These are phyloP conservation scores for Camelina sativa DNA, from an alignment of 345 rosid genomes.

Conservation along the genomic window DNA sequence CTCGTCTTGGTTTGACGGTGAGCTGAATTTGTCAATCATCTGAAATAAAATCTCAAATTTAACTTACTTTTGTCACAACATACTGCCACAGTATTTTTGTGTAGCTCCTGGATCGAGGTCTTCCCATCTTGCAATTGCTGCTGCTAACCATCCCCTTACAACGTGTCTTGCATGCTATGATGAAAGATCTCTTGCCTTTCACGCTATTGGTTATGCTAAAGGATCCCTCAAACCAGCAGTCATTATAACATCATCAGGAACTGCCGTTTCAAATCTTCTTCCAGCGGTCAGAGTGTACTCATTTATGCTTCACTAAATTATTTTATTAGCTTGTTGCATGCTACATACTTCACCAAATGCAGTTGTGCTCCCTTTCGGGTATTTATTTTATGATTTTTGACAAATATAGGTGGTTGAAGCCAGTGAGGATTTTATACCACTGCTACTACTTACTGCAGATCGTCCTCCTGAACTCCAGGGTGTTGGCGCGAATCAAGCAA, in stretches of 20 bases:
- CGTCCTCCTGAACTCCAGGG: constrained; percentile 97
- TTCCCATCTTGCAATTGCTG: constrained; percentile 92
- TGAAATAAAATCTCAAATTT: constrained; percentile 28
- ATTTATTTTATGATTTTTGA: constrained; percentile 15
- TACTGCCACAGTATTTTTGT: constrained; percentile 77
- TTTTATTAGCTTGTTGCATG: constrained; percentile 15
- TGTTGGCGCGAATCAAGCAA: constrained; percentile 92
- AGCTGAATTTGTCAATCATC: constrained; percentile 40
- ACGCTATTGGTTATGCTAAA: constrained; percentile 90
- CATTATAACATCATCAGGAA: constrained; percentile 91
- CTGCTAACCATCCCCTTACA: constrained; percentile 74
- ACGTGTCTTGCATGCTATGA: constrained; percentile 88
- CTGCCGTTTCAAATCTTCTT: constrained; percentile 97
- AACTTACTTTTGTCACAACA: constrained; percentile 46
- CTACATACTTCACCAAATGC: constrained; percentile 19
- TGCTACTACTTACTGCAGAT: constrained; percentile 88
- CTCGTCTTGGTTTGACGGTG: constrained; percentile 90
- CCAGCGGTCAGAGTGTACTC: constrained; percentile 79
- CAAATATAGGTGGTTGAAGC: constrained; percentile 91
- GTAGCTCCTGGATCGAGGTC: constrained; percentile 98
- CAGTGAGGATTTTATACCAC: constrained; percentile 90
- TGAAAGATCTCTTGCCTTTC: constrained; percentile 95
- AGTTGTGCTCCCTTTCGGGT: constrained; percentile 10
- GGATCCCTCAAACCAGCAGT: constrained; percentile 85
- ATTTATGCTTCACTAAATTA: constrained; percentile 21